Conservation (phyloP, 108 stramenopile species). For the Pseudonitzschia pungens region DNA sequence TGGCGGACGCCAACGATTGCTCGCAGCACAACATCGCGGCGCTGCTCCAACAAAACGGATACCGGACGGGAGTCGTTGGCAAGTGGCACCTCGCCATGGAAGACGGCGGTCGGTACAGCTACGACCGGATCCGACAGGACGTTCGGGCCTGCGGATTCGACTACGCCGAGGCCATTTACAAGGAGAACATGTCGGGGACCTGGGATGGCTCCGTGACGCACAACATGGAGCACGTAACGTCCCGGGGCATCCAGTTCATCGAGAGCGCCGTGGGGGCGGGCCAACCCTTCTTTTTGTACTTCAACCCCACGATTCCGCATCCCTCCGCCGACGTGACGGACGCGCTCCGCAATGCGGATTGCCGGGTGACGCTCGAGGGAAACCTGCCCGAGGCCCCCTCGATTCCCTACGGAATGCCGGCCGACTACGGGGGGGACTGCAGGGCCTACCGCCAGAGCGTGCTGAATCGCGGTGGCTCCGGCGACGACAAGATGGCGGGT, state of each 20-base stretch:
- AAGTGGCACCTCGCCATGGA: slow-evolving; percentile 36
- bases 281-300: slow-evolving; percentile 47
- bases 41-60: slow-evolving; percentile 29
- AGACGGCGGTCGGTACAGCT: neutral
- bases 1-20: slow-evolving; percentile 16
- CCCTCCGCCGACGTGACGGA: slow-evolving; percentile 18
- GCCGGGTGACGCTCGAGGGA: slow-evolving; percentile 24
- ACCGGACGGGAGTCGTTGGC: slow-evolving; percentile 33
- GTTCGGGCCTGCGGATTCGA: slow-evolving; percentile 26
- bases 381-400: slow-evolving; percentile 1
- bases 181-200: neutral
- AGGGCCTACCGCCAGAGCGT: slow-evolving; percentile 26
- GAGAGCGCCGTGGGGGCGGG: slow-evolving; percentile 14
- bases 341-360: slow-evolving; percentile 23
- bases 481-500: slow-evolving; percentile 25
- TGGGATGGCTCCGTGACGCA: slow-evolving; percentile 25
- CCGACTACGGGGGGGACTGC: slow-evolving; percentile 17
- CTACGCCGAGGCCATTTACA: slow-evolving; percentile 17
- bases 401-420: slow-evolving; percentile 29
- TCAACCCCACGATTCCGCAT: slow-evolving; percentile 51
- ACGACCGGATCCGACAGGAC: neutral
- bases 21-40: slow-evolving; percentile 28
- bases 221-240: slow-evolving; percentile 39
- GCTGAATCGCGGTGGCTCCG: slow-evolving; percentile 14
- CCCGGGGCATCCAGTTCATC: slow-evolving; percentile 34